Evolutionary conservation across 179 eudicot species (phyloP), one percentile per base, ranked within the genome.

Genomic region (Sideroxylon spinosum): DNA sequence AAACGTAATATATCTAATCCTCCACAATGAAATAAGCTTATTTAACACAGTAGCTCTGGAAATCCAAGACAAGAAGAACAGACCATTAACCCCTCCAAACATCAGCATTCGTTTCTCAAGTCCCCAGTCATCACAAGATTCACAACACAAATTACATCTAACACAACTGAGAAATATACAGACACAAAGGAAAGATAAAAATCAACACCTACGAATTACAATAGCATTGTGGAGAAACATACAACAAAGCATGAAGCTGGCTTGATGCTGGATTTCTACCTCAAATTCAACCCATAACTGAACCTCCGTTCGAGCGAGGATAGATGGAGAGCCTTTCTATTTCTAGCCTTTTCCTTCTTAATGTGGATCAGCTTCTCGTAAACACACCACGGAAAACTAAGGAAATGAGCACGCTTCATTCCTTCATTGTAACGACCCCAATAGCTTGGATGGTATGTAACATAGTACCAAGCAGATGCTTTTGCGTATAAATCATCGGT

Each of bases 321-420:
- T 49, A 84, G 17, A 76, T 68, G 48, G 17, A 7, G 53, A 75
- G 82, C 55, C 61, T 77, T 77, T 69, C 75, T 70, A 14, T 20
- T 55, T 28, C 61, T 67, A 0, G 60, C 74, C 37, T 84, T 85
- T 13, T 84, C 83, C 87, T 83, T 90, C 88, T 95, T 95, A 78
- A 95, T 86, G 49, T 78, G 83, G 71, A 95, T 82, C 77, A 95
- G 67, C 84, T 84, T 89, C 78, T 93, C 97, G 52, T 90, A 89
- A 7, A 95, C 91, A 77, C 98, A 95, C 98, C 98, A 95, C 0
- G 98, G 95, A 71, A 95, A 95, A 81, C 98, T 95, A 23, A 95
- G 88, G 76, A 86, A 88, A 78, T 95, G 98, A 48, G 82, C 90
- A 8, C 95, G 88, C 0, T 86, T 82, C 89, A 87, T 9, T 57